Evolutionary conservation across 345 rosid genomes (phyloP), one percentile per base, ranked within the genome.

Genomic region (Syzygium aqueum): DNA sequence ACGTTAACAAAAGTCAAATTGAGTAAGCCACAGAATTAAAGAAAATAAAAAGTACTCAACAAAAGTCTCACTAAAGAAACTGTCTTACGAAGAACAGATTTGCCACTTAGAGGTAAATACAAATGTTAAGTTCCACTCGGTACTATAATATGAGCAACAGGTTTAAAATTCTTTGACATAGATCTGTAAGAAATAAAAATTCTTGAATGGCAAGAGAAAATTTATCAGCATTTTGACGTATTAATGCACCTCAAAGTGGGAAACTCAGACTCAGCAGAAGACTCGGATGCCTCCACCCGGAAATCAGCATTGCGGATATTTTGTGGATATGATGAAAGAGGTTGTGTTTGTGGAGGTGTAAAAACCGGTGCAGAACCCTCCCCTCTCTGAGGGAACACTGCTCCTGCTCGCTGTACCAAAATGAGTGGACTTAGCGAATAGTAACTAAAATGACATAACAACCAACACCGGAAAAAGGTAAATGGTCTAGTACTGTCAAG

Each of bases 311-410:
- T 94, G 85, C 93, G 96, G 88, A 96, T 85, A 91, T 94, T 98
- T 93, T 85, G 96, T 84, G 98, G 97, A 93, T 92, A 95, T 50
- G 97, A 94, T 25, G 98, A 40, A 91, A 96, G 89, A 63, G 99
- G 98, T 87, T 96, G 98, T 63, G 99, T 94, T 91, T 96, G 99
- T 57, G 96, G 98, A 88, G 98, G 98, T 46, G 99, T 98, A 86
- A 97, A 95, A 90, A 95, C 96, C 80, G 99, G 99, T 52, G 98
- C 96, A 53, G 99, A 90, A 88, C 94, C 93, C 92, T 98, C 99
- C 9, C 98, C 86, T 91, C 98, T 94, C 90, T 93, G 97, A 89
- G 99, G 99, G 88, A 98, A 98, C 85, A 98, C 99, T 86, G 99
- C 98, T 84, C 99, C 99, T 82, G 97, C 96, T 51, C 98, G 98